These are phyloP conservation scores for Chaetomium cochliodes DNA, from an alignment of 495 filamentous ascomycete species.

Conservation along the genomic window DNA sequence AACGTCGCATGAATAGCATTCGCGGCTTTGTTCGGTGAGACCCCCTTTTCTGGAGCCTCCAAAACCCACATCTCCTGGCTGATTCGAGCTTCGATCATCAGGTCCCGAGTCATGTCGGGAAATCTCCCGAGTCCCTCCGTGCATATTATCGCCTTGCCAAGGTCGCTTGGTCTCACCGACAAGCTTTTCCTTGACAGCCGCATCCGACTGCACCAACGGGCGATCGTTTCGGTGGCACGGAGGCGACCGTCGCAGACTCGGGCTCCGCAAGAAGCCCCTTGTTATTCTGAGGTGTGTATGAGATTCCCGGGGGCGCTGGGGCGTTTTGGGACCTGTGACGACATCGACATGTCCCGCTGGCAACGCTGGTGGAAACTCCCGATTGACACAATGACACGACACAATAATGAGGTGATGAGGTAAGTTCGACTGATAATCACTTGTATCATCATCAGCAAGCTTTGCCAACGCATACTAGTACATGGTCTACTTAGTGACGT, in stretches of 20 bases:
- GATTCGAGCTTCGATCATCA: constrained; percentile 18
- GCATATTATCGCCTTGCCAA: not conserved
- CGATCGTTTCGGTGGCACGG: constrained; percentile 1
- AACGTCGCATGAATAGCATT: constrained; percentile 7
- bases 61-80: constrained; percentile 1
- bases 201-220: constrained; percentile 4
- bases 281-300: not conserved
- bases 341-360: constrained; percentile 33
- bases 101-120: constrained; percentile 21
- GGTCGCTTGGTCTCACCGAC: not conserved
- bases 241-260: constrained; percentile 15
- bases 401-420: not conserved
- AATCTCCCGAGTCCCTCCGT: constrained; percentile 11
- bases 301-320: constrained; percentile 3
- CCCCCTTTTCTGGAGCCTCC: not conserved
- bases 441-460: not conserved
- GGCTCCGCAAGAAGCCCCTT: constrained; percentile 17
- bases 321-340: constrained; percentile 14
- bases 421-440: not conserved
- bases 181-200: not conserved
- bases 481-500: not conserved
- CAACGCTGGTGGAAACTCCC: not conserved
- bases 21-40: not conserved
- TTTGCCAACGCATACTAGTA: not conserved
- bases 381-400: not conserved